A percentile compares a stretch with the other conserved stretches of the same genome.
Conservation (phyloP, 108 stramenopile genomes). For the Pelagomonas calceolata region DNA sequence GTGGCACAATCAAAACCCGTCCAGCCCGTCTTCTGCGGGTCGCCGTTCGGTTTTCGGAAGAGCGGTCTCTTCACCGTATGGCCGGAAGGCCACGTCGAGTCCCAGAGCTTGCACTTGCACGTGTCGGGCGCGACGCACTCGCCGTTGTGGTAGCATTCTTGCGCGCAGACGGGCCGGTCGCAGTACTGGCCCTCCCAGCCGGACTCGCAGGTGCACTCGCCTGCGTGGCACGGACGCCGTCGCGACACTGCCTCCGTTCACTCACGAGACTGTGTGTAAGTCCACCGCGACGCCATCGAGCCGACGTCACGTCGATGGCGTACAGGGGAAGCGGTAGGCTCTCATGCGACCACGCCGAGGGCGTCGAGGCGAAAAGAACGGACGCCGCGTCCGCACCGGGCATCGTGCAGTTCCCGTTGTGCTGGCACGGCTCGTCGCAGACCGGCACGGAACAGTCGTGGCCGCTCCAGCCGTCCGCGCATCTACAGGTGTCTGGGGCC, state of each 20-base stretch:
- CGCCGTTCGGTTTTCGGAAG: slow-evolving; percentile 55
- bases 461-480: slow-evolving; percentile 30
- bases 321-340: too few relatives aligned
- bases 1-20: slow-evolving; percentile 67
- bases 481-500: slow-evolving; percentile 29
- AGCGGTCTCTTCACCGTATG: slow-evolving; percentile 29
- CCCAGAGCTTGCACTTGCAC: slow-evolving; percentile 47
- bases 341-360: too few relatives aligned
- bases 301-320: too few relatives aligned
- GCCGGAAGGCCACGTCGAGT: slow-evolving; percentile 1
- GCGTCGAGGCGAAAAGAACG: too few relatives aligned
- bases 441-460: slow-evolving; percentile 32
- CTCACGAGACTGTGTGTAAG: too few relatives aligned
- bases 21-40: slow-evolving; percentile 71
- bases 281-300: too few relatives aligned
- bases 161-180: slow-evolving; percentile 41
- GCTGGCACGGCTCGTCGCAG: slow-evolving; percentile 13
- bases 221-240: too few relatives aligned
- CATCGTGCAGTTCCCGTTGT: slow-evolving; percentile 34
- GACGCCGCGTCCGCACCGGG: slow-evolving; percentile 38
- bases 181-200: slow-evolving; percentile 50
- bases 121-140: slow-evolving; percentile 50
- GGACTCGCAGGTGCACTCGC: slow-evolving; percentile 37
- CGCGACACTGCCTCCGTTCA: too few relatives aligned
- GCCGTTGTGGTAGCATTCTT: slow-evolving; percentile 56